Evolutionary conservation across 768 basidiomycete species (phyloP), one percentile per base, ranked within the genome.

Genomic region (Auricularia auricula-judae): DNA sequence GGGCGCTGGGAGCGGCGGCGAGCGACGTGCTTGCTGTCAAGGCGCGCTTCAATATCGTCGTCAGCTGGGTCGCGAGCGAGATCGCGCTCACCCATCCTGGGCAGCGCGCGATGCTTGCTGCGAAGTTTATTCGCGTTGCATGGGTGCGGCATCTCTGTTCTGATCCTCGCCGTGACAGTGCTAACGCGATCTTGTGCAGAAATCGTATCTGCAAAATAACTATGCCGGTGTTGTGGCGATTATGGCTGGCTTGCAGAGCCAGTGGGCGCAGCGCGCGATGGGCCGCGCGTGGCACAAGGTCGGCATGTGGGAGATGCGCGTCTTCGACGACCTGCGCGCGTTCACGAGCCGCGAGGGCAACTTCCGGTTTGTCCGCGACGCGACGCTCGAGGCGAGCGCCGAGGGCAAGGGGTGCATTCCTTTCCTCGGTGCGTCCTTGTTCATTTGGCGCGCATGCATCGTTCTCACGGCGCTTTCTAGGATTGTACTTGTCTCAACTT

Each of bases 81-180:
- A 82, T 96, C 62, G 82, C 93, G 29, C 75, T 92, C 64, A 88
- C 93, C 1, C 81, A 81, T 8, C 86, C 86, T 4, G 74, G 74
- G 63, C 85, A 91, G 63, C 81, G 93, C 21, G 81, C 80, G 42
- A 66, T 79, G 59, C 75, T 97, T 21, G 82, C 91, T 61, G 78
- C 77, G 65, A 94, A 93, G 75, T 88, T 96, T 72, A 86, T 95
- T 66, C 85, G 91, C 51, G 77, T 96, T 64, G 93, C 93, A 44
- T 92, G 86, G 81, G 92, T 93, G 68, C 72, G 87, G 77, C 8
- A 33, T 39, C 42, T 51, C 3, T 39, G 58, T 67, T 44, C 43
- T 54, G 11, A 62, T 44, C 63, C 14, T 18, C 39, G 42, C 29
- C 39, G 36, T 34, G 18, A 8, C 44, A 51, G 5, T 66, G 18